Percentiles rank a stretch among this genome's conserved stretches.
phyloP scores from a whole-genome alignment of 2,329 filamentous ascomycete species.

The Colletotrichum endophyticum region DNA sequence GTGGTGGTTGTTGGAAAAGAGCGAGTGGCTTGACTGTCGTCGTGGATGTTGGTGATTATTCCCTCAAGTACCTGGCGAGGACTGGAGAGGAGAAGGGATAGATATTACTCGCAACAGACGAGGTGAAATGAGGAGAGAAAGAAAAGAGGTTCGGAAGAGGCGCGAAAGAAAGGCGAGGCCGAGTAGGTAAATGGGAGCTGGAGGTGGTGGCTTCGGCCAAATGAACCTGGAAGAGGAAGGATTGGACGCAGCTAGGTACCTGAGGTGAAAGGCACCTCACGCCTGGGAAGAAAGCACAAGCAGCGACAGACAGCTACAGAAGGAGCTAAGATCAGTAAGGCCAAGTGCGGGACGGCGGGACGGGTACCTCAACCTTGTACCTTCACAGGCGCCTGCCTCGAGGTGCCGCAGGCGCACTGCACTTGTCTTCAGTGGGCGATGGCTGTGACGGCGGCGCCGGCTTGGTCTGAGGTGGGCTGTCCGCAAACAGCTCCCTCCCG shows the following conservation, averaged over 20 bases:
- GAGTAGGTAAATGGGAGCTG: not conserved
- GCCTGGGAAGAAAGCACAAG: not conserved
- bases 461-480: not conserved
- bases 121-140: not conserved
- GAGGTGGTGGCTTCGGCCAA: not conserved
- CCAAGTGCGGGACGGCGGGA: not conserved
- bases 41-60: not conserved
- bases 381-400: not conserved
- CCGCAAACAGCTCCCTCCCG: not conserved
- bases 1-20: not conserved
- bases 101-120: not conserved
- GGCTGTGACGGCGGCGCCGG: not conserved
- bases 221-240: not conserved
- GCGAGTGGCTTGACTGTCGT: not conserved
- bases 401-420: not conserved
- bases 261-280: not conserved
- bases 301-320: not conserved
- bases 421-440: not conserved
- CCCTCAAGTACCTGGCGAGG: not conserved
- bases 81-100: not conserved
- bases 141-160: not conserved
- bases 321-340: slow-evolving; percentile 2
- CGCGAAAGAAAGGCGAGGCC: not conserved
- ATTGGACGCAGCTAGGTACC: not conserved
- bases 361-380: not conserved